Evolutionary conservation across 1,139 yeast species (phyloP).

Genomic region (Debaryomycetaceae sp.): DNA sequence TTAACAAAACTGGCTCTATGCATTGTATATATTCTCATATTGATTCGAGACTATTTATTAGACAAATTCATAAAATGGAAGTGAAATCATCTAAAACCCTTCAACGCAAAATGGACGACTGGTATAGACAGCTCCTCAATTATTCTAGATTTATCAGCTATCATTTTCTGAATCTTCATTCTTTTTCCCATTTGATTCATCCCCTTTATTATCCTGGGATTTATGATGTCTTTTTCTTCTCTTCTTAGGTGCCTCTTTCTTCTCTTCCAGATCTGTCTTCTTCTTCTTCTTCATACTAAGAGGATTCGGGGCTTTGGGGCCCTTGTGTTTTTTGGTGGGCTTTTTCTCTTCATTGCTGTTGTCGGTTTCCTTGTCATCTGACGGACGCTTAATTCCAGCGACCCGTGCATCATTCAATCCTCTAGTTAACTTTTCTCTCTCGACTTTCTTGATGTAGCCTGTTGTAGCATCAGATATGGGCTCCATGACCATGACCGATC

Average conservation of each 20-base stretch:
- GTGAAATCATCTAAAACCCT: too few relatives aligned
- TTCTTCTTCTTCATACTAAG: constrained; percentile 74
- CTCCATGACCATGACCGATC: constrained; percentile 95
- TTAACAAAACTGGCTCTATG: too few relatives aligned
- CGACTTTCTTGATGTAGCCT: constrained; percentile 51
- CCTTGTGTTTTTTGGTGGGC: constrained; percentile 50
- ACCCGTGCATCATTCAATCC: constrained; percentile 65
- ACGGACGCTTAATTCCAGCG: constrained; percentile 27
- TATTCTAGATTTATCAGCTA: too few relatives aligned
- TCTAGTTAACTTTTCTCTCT: constrained; percentile 61
- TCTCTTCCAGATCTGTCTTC: constrained; percentile 7
- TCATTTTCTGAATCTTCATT: too few relatives aligned
- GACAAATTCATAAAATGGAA: too few relatives aligned
- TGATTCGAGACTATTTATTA: too few relatives aligned
- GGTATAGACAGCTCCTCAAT: too few relatives aligned
- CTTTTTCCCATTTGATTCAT: neutral
- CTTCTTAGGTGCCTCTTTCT: constrained; percentile 1
- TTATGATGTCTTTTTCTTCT: constrained; percentile 3
- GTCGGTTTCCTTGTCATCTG: constrained; percentile 19
- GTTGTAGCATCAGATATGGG: constrained; percentile 77
- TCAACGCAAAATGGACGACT: too few relatives aligned
- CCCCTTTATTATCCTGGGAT: neutral
- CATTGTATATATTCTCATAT: too few relatives aligned
- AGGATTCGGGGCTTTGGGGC: constrained; percentile 80
- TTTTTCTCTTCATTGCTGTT: constrained; percentile 18